Percentiles rank a stretch among this genome's conserved stretches.
These are phyloP conservation scores for Cytospora piceicola DNA, from an alignment of 2,329 filamentous ascomycete species.

Conservation along the genomic window DNA sequence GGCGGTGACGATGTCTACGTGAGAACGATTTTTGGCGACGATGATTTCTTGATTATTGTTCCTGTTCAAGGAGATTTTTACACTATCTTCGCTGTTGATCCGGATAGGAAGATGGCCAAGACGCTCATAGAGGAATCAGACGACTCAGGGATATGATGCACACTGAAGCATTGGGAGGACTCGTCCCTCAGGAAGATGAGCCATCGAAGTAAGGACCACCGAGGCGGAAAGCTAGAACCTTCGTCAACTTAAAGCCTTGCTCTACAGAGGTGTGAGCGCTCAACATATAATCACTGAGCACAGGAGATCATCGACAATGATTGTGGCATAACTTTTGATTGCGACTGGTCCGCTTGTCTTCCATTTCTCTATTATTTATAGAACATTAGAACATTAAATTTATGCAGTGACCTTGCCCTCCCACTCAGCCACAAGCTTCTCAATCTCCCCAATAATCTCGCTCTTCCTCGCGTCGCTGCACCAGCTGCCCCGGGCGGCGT, in stretches of 20 bases:
- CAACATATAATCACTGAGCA: neutral
- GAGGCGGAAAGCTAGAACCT: neutral
- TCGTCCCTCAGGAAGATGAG: neutral
- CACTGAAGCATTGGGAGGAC: neutral
- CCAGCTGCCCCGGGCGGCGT: conserved; percentile 71
- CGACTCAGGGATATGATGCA: neutral
- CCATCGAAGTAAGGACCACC: neutral
- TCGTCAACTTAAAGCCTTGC: neutral
- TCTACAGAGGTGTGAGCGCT: neutral
- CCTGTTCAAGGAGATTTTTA: neutral
- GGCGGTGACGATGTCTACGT: too few species aligned
- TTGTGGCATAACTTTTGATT: neutral
- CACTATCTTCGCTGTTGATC: conserved; percentile 15
- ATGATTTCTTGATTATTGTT: conserved; percentile 16
- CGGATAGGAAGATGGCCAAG: conserved; percentile 6
- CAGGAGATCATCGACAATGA: neutral
- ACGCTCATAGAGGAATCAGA: neutral
- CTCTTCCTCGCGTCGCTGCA: conserved; percentile 65
- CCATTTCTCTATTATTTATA: neutral
- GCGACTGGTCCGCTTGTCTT: neutral
- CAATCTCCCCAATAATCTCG: conserved; percentile 55
- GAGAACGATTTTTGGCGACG: conserved; percentile 3
- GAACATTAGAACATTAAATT: neutral
- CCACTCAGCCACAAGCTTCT: conserved; percentile 40
- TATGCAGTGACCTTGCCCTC: conserved; percentile 27